Evolutionary conservation across 495 filamentous ascomycete genomes (phyloP).

Genomic region (Penicillium maclennaniae): DNA sequence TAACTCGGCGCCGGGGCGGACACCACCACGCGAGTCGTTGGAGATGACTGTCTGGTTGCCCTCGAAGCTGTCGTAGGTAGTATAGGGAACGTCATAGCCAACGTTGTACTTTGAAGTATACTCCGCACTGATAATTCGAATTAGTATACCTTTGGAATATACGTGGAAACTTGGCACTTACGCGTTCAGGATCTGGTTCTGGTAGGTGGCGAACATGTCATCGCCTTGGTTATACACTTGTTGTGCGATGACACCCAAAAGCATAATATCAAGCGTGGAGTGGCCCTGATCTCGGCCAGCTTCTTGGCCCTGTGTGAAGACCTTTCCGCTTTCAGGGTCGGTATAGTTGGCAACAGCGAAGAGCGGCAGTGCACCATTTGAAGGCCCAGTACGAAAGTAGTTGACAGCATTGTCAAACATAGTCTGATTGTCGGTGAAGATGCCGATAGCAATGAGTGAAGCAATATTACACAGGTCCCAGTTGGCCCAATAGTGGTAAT

Average conservation of each 20-base stretch:
- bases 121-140: constrained; percentile 25
- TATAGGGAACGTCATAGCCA: constrained; percentile 41
- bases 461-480: constrained; percentile 47
- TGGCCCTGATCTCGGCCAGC: constrained; percentile 45
- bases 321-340: constrained; percentile 12
- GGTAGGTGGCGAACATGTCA: constrained; percentile 32
- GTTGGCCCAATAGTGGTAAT: constrained; percentile 43
- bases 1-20: constrained; percentile 39
- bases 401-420: constrained; percentile 32
- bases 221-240: constrained; percentile 40
- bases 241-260: constrained; percentile 38
- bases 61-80: constrained; percentile 31
- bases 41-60: constrained; percentile 33
- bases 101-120: constrained; percentile 44
- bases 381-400: constrained; percentile 36
- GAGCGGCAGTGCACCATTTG: constrained; percentile 28
- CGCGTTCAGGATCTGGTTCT: constrained; percentile 36
- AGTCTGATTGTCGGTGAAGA: constrained; percentile 39
- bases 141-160: background rate
- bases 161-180: constrained; percentile 5
- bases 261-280: constrained; percentile 31
- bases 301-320: constrained; percentile 39
- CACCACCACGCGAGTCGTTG: constrained; percentile 20
- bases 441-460: constrained; percentile 34
- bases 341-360: constrained; percentile 14